phyloP scores from a whole-genome alignment of 257 asterid species.

The Parsonsia alboflavescens region DNA sequence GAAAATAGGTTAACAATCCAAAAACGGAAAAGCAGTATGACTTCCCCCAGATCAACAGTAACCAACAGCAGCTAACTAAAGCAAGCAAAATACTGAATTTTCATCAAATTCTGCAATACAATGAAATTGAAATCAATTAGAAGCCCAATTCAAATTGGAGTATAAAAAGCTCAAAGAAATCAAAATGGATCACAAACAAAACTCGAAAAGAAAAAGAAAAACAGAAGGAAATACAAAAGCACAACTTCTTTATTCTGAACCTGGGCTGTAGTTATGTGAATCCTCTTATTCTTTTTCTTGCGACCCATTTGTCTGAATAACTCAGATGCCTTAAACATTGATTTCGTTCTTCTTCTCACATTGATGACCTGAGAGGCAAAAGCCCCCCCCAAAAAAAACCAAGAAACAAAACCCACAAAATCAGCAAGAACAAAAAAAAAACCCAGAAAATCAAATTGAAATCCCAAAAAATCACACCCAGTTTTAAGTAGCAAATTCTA shows the following conservation, averaged over 20 bases:
- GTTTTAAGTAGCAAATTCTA: conserved; percentile 17
- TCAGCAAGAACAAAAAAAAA: conserved; percentile 8
- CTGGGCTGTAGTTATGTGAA: conserved; percentile 20
- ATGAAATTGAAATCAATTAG: conserved; percentile 9
- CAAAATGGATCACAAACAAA: conserved; percentile 1
- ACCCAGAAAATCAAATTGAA: conserved; percentile 26
- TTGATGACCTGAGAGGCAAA: conserved; percentile 6
- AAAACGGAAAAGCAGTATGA: not conserved
- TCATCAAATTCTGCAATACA: conserved; percentile 33
- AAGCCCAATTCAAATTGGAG: conserved; percentile 11
- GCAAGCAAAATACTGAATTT: conserved; percentile 19
- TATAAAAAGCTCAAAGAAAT: not conserved
- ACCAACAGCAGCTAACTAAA: conserved; percentile 12
- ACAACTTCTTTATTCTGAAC: conserved; percentile 24
- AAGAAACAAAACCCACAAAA: conserved; percentile 3
- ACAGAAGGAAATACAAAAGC: not conserved
- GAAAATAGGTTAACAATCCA: conserved; percentile 10
- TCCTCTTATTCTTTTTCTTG: conserved; percentile 31
- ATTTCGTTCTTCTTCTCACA: conserved; percentile 16
- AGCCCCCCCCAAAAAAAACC: not conserved
- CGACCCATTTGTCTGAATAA: conserved; percentile 32
- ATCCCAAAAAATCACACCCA: not conserved
- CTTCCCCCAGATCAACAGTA: conserved; percentile 11
- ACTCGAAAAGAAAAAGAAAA: not conserved
- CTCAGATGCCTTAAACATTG: conserved; percentile 5